These are phyloP conservation scores for Monascus purpureus DNA, from an alignment of 495 filamentous ascomycete species.

Conservation along the genomic window DNA sequence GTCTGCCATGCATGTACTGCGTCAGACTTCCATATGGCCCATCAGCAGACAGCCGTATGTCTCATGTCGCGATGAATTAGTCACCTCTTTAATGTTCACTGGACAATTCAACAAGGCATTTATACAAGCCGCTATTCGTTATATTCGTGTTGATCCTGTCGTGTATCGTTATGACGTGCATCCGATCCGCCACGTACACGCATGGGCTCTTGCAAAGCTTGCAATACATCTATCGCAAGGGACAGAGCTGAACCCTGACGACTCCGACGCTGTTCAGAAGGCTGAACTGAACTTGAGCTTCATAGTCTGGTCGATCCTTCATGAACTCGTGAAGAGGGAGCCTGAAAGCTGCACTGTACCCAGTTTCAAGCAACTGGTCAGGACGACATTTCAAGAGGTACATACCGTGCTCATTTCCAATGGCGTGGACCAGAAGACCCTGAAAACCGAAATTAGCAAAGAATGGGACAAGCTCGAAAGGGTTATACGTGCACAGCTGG, in stretches of 20 bases:
- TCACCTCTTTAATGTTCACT: constrained; percentile 15
- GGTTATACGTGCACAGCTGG: constrained; percentile 14
- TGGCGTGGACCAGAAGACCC: constrained; percentile 17
- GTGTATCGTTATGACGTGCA: constrained; percentile 20
- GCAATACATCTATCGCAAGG: constrained; percentile 23
- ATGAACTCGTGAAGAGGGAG: constrained; percentile 27
- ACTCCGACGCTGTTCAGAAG: constrained; percentile 8
- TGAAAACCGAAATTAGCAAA: constrained; percentile 10
- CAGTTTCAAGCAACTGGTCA: constrained; percentile 19
- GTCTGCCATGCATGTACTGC: constrained; percentile 12
- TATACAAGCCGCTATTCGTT: constrained; percentile 23
- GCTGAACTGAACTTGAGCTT: constrained; percentile 19
- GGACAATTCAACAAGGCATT: constrained; percentile 21
- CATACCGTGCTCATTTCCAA: constrained; percentile 16
- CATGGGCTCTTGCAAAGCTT: constrained; percentile 25
- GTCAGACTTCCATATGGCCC: constrained; percentile 12
- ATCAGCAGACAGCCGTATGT: constrained; percentile 27
- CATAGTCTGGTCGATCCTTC: constrained; percentile 22
- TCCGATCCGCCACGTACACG: constrained; percentile 30
- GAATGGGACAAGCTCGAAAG: constrained; percentile 26
- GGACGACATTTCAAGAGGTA: constrained; percentile 16
- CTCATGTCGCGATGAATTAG: constrained; percentile 24
- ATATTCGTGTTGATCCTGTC: constrained; percentile 22
- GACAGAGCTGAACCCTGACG: constrained; percentile 7
- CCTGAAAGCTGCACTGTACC: constrained; percentile 21